Evolutionary conservation across 2,329 filamentous ascomycete genomes (phyloP), one percentile per base, ranked within the genome.

Genomic region (Colletotrichum camelliae): DNA sequence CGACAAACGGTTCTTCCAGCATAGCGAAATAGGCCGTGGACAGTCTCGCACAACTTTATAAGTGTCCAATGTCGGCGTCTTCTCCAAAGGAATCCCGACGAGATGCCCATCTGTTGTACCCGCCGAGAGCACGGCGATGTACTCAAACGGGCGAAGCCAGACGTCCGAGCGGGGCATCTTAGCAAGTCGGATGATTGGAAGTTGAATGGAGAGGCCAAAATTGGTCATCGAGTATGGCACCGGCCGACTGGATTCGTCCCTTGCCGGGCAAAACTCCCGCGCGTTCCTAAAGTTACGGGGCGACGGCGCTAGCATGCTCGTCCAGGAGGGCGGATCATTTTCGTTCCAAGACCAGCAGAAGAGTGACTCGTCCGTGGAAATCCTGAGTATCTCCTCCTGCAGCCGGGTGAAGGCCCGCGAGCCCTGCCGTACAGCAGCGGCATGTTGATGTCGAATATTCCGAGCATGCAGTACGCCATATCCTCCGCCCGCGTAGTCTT

Each of bases 401-500:
- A 80, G 18, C 52, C 81, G 74, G 9, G 75, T 75, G 62, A 81
- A 82, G 0, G 81, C 77, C n/a, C 77, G 78, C 8, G 18, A 24
- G 43, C 81, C 81, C 67, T 83, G 16, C 81, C 80, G 55, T 83
- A 83, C 1, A 80, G 77, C 12, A 80, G 69, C 5, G 80, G 77
- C 80, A 83, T 83, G 31, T 78, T 81, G 43, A 83, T 77, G 39
- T 78, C 76, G 55, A 83, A 82, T 18, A 83, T 69, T 2, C 82
- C 82, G 12, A 82, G 67, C 58, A 83, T 74, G 39, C 79, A 80
- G 58, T 83, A 83, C 1, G 81, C 81, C 27, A 78, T 66, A 70
- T 83, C 81, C 67, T 82, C 78, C 43, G 52, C 8, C 4, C 79
- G 73, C 2, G 77, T 80, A 3, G 79, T 82, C 67, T 75, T 39